Conservation (phyloP, 352 stramenopile genomes). For the Globisporangium nodosum region DNA sequence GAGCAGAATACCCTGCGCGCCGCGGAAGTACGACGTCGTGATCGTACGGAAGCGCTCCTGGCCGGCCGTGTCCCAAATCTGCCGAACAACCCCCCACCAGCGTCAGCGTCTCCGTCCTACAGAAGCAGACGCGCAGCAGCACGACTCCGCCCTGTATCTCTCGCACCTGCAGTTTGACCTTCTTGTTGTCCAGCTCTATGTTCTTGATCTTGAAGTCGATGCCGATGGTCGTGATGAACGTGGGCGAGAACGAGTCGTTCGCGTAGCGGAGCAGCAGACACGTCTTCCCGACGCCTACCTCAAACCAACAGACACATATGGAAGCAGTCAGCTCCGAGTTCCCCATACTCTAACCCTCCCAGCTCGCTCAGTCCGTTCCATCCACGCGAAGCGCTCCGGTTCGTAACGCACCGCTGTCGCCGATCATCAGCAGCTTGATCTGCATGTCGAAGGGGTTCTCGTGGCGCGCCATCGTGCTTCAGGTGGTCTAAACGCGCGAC, state of each 20-base stretch:
- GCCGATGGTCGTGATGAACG: conserved; percentile 88
- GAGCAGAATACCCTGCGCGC: conserved; percentile 97
- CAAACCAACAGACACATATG: conserved; percentile 1
- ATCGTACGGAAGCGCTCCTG: conserved; percentile 99
- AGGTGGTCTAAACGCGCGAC: neutral
- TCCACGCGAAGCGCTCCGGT: neutral
- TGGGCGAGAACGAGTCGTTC: conserved; percentile 89
- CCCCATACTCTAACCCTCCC: neutral
- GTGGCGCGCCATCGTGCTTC: conserved; percentile 75
- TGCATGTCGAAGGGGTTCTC: conserved; percentile 96
- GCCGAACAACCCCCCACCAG: too few relatives aligned
- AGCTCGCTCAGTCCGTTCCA: neutral
- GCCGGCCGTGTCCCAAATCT: conserved; percentile 98
- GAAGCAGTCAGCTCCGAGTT: neutral
- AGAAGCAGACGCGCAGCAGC: neutral
- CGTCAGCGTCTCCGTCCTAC: too few relatives aligned
- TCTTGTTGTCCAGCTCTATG: conserved; percentile 94
- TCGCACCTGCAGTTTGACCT: conserved; percentile 93
- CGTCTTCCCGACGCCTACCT: conserved; percentile 82
- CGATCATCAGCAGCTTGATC: conserved; percentile 98
- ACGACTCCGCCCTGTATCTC: too few relatives aligned
- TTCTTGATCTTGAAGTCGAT: conserved; percentile 93
- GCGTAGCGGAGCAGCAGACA: conserved; percentile 86
- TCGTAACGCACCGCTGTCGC: conserved; percentile 87
- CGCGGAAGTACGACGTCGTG: conserved; percentile 98